Conservation (phyloP, 1,284 basidiomycete species). For the Pisolithus thermaeus region DNA sequence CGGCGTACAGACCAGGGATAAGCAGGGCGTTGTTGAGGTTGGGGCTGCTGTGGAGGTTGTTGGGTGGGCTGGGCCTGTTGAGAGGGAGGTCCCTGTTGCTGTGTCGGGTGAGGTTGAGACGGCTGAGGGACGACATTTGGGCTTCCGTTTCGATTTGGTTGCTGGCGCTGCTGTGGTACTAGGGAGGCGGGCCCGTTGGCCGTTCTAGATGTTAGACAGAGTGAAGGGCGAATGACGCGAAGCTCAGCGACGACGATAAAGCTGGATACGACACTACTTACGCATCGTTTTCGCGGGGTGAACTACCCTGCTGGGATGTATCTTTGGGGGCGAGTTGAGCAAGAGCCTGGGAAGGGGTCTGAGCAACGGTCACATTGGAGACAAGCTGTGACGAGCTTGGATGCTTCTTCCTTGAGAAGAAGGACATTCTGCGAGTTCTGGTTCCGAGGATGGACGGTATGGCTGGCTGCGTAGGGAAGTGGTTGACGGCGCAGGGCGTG, state of each 20-base stretch:
- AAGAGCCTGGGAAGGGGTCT: constrained; percentile 59
- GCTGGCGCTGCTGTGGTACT: constrained; percentile 30
- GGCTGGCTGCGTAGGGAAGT: constrained; percentile 32
- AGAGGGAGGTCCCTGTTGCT: constrained; percentile 20
- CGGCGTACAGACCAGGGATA: constrained; percentile 78
- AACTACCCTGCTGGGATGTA: constrained; percentile 14
- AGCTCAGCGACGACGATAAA: constrained; percentile 3
- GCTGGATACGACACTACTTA: constrained; percentile 28
- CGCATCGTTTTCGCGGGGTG: constrained; percentile 33
- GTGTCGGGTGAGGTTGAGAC: constrained; percentile 22
- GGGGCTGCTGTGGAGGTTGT: constrained; percentile 17
- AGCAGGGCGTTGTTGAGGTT: constrained; percentile 48
- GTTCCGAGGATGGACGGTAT: constrained; percentile 52
- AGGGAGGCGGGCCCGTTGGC: constrained; percentile 23
- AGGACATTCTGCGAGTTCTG: constrained; percentile 75
- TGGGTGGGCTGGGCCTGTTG: constrained; percentile 20
- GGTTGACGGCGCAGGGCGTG: constrained; percentile 12
- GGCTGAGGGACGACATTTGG: constrained; percentile 17
- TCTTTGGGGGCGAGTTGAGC: constrained; percentile 45
- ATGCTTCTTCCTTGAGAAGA: constrained; percentile 82
- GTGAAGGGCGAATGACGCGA: constrained; percentile 4
- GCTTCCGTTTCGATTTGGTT: constrained; percentile 22
- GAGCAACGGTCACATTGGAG: constrained; percentile 46
- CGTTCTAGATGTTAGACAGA: constrained; percentile 12
- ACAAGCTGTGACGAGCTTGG: constrained; percentile 35